Base-by-base conservation (phyloP, 352 stramenopile genomes). In the Phytophthora uliginosa region DNA sequence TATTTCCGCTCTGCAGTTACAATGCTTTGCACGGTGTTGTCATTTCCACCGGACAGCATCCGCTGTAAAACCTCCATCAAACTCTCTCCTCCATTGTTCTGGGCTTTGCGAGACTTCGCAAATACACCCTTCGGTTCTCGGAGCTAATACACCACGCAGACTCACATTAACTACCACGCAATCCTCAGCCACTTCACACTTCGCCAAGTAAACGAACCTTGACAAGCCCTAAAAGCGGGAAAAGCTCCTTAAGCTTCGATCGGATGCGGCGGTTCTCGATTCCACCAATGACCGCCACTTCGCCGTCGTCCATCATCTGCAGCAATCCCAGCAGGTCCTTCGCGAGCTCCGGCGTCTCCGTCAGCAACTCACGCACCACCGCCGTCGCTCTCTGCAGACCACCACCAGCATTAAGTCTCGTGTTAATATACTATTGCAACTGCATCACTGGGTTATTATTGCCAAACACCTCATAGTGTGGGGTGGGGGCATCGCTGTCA, bases 251-350 rank as follows among this genome's bases (percentile, higher is more conserved):
- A 0, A 97, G 79, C 63, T 92, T 83, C 9, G 69, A 73, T 24
- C 82, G 85, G 47, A 97, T 91, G 64, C 77, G 78, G 50, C 65
- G 72, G 76, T 97, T 95, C 63, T 91, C 79, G 24, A 97, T 90
- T 40, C 86, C 90, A 5, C 82, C 81, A 75, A 95, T 91, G 33
- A 95, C 78, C 20, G 85, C 90, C 24, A 89, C 80, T 66, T 95
- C 76, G 18, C 90, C 88, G 36, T 90, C 76, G 58, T 95, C 84
- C 57, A 97, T 54, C 85, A 92, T 90, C 72, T 94, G 87, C 28
- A 97, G 66, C 38, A 97, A 68, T 26, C 36, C 56, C 20, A 94
- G 54, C 36, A 97, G 77, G 20, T 97, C 90, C 20, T 65, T 72
- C 20, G 79, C 74, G 36, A 97, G 80, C 57, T 83, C 78, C 4